These are phyloP conservation scores for Sporobolus alterniflorus DNA, from an alignment of 202 grass and related monocot species.

Conservation along the genomic window DNA sequence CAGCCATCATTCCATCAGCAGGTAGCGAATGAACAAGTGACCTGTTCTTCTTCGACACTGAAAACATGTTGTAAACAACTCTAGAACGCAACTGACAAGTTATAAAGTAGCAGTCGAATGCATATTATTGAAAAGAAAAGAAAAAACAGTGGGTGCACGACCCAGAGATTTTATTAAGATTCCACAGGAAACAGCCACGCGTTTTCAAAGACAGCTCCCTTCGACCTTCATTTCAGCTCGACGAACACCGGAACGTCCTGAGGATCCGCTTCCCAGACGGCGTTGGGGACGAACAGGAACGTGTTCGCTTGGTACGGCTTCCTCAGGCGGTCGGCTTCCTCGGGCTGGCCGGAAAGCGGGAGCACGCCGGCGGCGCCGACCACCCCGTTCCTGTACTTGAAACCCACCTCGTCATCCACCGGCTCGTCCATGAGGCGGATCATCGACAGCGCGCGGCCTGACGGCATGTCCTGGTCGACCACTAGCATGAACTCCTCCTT, in stretches of 20 bases:
- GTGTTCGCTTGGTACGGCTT: background rate
- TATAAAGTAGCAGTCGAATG: no score
- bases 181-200: background rate
- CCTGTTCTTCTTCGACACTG: no score
- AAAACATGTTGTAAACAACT: no score
- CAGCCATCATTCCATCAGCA: no score
- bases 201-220: no score
- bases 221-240: background rate
- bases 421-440: background rate
- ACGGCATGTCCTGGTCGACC: background rate
- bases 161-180: background rate
- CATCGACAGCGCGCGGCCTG: background rate
- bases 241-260: background rate
- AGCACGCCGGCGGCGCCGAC: background rate
- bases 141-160: no score
- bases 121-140: no score
- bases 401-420: background rate
- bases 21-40: no score
- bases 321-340: background rate
- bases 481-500: conserved; percentile 15
- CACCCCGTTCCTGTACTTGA: background rate
- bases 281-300: background rate
- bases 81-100: background rate
- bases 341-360: background rate
- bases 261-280: background rate